Evolutionary conservation across 352 stramenopile species (phyloP), one percentile per base, ranked within the genome.

Genomic region (Globisporangium emineosum): DNA sequence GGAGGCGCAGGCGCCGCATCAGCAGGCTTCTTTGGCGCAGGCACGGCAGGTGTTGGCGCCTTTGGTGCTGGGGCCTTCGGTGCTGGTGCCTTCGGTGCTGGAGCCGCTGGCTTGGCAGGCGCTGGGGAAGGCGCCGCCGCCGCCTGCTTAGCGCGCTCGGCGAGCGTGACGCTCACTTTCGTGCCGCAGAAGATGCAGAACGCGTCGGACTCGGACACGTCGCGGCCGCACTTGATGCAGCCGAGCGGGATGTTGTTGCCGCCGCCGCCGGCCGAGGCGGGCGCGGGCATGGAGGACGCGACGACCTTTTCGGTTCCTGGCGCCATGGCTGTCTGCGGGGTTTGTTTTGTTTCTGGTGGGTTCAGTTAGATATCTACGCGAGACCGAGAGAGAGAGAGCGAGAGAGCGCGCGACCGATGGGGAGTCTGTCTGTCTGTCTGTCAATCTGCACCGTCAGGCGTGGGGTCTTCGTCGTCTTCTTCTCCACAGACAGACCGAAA

Each of bases 111-210:
- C 17, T 23, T 70, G 21, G 30, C 30, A 15, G 65, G 35, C 0
- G 65, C 30, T 1, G 69, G 50, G 9, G 67, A 27, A 10, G 69
- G 52, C 10, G 72, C 54, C 3, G 67, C 23, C 4, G 69, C 45
- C 21, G 72, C 54, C 13, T 66, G 42, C 43, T 73, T 69, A 62
- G 85, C 81, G 42, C 81, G 77, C 69, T 88, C 77, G 6, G 77
- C 76, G 29, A 89, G 59, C 67, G 81, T 84, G 55, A 86, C 67
- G 57, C 77, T 86, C 64, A 93, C 84, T 57, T 93, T 93, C 59
- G 84, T 94, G 65, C 86, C 86, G 62, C 86, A 94, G 73, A 89
- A 94, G 72, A 94, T 94, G 70, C 86, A 94, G 72, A 94, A 93
- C 47, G 84, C 74, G 75, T 94, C 86, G 29, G 79, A 58, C 58